Evolutionary conservation across 1,139 yeast species (phyloP).

Genomic region (Starmera stellimalicola): DNA sequence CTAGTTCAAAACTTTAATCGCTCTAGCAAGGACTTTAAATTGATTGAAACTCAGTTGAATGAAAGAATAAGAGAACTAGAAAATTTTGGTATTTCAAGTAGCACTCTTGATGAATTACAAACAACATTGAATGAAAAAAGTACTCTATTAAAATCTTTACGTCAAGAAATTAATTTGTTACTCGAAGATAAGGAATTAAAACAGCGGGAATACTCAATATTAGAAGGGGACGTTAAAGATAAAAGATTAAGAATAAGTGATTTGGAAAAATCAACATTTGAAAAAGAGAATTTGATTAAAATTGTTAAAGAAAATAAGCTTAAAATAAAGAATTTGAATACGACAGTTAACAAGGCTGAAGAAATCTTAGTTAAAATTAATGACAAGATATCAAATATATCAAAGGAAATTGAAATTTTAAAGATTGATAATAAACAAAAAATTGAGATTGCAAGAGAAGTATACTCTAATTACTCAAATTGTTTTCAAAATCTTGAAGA

Average conservation of each 20-base stretch:
- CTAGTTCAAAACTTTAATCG: constrained; percentile 32
- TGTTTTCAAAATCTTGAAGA: constrained; percentile 8
- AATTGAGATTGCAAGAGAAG: constrained; percentile 6
- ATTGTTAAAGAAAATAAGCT: constrained; percentile 21
- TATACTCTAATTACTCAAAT: constrained; percentile 6
- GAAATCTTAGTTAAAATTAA: constrained; percentile 8
- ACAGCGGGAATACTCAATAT: constrained; percentile 37
- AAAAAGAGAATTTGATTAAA: constrained; percentile 27
- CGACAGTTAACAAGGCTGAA: constrained; percentile 13
- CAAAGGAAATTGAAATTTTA: constrained; percentile 8
- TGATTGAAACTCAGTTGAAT: constrained; percentile 26
- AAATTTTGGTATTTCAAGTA: constrained; percentile 22
- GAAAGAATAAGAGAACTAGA: constrained; percentile 30
- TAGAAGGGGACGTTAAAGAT: constrained; percentile 50
- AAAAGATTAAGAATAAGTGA: constrained; percentile 45
- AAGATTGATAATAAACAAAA: constrained; percentile 5
- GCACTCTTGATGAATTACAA: constrained; percentile 45
- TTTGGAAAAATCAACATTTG: constrained; percentile 41
- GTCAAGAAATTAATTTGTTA: constrained; percentile 35
- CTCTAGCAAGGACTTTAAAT: constrained; percentile 28
- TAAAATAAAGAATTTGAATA: constrained; percentile 20
- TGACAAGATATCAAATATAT: constrained; percentile 7
- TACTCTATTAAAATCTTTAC: constrained; percentile 32
- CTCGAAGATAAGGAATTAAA: constrained; percentile 40
- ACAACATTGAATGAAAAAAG: constrained; percentile 33